phyloP scores from a whole-genome alignment of 2,329 filamentous ascomycete species.

The Apiospora marii region DNA sequence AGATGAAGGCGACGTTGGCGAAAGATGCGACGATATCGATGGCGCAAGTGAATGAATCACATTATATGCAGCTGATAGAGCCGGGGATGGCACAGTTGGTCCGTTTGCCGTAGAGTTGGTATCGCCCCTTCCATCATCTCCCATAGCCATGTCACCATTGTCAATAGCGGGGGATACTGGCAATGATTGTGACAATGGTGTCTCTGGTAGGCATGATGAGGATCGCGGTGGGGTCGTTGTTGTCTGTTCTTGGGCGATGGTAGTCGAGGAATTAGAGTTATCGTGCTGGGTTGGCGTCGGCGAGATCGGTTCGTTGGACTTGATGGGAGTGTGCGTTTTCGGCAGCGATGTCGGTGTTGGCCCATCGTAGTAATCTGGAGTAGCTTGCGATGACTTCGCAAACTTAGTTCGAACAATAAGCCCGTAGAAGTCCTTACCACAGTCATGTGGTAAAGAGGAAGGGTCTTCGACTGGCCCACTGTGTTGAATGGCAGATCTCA shows the following conservation, averaged over 20 bases:
- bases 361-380: not conserved
- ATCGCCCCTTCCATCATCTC: not conserved
- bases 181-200: not conserved
- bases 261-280: not conserved
- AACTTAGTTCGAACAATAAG: not conserved
- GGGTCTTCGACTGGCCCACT: not conserved
- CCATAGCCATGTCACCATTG: not conserved
- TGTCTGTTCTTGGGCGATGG: not conserved
- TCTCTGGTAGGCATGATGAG: not conserved
- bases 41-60: not conserved
- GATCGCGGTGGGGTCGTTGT: not conserved
- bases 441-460: not conserved
- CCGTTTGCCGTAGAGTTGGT: not conserved
- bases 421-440: not conserved
- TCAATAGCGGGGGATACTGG: not conserved
- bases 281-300: not conserved
- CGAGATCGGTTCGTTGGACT: not conserved
- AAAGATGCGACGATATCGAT: not conserved
- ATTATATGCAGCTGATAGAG: not conserved
- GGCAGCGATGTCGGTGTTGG: not conserved
- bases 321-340: not conserved
- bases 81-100: not conserved
- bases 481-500: not conserved
- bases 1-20: no score
- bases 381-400: not conserved